Evolutionary conservation across 225 moss, liverwort and hornwort genomes (phyloP), one percentile per base, ranked within the genome.

Genomic region (Bryum argenteum): DNA sequence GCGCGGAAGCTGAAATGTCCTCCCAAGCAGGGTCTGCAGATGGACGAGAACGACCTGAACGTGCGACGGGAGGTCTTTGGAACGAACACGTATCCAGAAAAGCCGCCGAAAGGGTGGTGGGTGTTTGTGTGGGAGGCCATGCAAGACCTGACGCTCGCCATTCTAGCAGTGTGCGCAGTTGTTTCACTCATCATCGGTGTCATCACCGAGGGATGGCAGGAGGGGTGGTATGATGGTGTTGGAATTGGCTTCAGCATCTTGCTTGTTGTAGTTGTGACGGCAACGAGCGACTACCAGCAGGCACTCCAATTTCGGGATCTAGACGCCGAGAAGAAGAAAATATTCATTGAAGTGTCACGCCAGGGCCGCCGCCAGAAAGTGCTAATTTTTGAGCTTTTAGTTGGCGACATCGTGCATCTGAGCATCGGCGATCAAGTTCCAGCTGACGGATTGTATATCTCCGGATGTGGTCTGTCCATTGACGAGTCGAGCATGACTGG

Each of bases 401-500:
- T 91, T 2, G 95, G 93, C 37, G 95, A 95, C 74, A 82, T 95
- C 51, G 95, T 95, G 39, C 91, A 95, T 75, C 63, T 95, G 47
- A 78, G 71, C 15, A 81, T 78, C 21, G 95, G 95, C 39, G 85
- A 95, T 66, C 94, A 94, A 83, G 80, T 97, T 33, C 88, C 96
- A 28, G 96, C 93, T 1, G 96, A 97, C 66, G 96, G 96, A 21
- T 77, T 97, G 41, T 90, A 86, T 47, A 11, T 94, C 55, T 81
- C 83, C 23, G 93, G 93, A 56, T 84, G 89, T 50, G 78, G 77
- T 21, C 37, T 97, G 33, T 77, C 83, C 17, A 83, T 94, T 66
- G 96, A 97, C 64, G 96, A 97, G 86, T 93, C 93, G 14, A 91
- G 91, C 54, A 97, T 97, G 96, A 91, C 96, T 13, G 96, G 96